phyloP scores from a whole-genome alignment of 805 yeast species.

The Nakazawaea pomicola region DNA sequence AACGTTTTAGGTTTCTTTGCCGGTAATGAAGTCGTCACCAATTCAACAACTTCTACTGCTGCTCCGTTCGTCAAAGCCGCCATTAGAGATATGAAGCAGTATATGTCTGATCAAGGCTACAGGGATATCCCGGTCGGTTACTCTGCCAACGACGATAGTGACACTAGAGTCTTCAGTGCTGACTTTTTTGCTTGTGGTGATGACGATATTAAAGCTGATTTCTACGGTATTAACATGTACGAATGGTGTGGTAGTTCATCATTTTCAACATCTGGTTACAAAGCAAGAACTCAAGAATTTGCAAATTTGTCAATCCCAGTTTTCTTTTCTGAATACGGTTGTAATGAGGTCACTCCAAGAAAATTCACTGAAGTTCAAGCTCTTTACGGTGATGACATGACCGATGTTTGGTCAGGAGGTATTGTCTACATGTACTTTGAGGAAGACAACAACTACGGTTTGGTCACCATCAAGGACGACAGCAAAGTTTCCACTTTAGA shows the following conservation, averaged over 20 bases:
- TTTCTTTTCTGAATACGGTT: constrained; percentile 87
- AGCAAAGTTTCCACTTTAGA: constrained; percentile 53
- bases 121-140: constrained; percentile 90
- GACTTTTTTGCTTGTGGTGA: constrained; percentile 84
- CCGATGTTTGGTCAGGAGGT: constrained; percentile 92
- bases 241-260: constrained; percentile 78
- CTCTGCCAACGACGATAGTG: constrained; percentile 84
- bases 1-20: constrained; percentile 94
- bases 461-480: constrained; percentile 51
- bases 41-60: constrained; percentile 74
- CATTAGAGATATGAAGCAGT: constrained; percentile 78
- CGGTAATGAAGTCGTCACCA: constrained; percentile 94
- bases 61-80: constrained; percentile 97
- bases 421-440: constrained; percentile 88
- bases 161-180: constrained; percentile 74
- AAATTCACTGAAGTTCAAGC: constrained; percentile 70
- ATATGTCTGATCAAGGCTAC: constrained; percentile 61
- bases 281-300: constrained; percentile 67
- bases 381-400: constrained; percentile 65
- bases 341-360: constrained; percentile 72
- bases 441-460: constrained; percentile 79
- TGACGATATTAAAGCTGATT: constrained; percentile 59
- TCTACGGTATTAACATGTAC: constrained; percentile 83
- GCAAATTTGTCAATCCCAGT: constrained; percentile 70
- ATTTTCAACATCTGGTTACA: constrained; percentile 61